Percentiles rank a stretch among this genome's conserved stretches.
Conservation (phyloP, 306 rosid genomes). For the Corylus heterophylla region DNA sequence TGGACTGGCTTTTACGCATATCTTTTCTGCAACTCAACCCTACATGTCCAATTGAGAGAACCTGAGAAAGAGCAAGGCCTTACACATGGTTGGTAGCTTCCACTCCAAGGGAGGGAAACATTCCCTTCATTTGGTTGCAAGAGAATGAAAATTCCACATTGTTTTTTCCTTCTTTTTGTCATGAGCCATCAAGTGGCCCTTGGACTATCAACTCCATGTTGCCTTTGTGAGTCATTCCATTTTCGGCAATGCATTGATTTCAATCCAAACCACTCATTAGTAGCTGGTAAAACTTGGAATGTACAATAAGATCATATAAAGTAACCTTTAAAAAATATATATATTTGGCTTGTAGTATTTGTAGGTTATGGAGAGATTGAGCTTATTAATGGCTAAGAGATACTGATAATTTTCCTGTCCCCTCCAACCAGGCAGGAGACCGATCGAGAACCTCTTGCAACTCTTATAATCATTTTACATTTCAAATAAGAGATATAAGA, state of each 20-base stretch:
- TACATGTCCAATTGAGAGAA: conserved; percentile 9
- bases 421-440: no score
- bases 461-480: no score
- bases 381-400: no score
- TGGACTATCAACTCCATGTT: background rate
- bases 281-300: no score
- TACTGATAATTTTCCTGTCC: no score
- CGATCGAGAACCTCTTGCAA: no score
- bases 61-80: background rate
- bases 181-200: background rate
- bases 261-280: background rate
- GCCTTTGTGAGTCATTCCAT: background rate
- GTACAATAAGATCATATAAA: no score
- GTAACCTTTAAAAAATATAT: no score
- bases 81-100: conserved; percentile 1
- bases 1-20: conserved; percentile 24
- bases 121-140: background rate
- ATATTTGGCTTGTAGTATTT: no score
- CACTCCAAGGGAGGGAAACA: conserved; percentile 24
- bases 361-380: no score
- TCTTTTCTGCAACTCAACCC: conserved; percentile 37
- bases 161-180: background rate
- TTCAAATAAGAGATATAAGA: no score
- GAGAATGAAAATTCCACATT: background rate
- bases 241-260: background rate